Evolutionary conservation across 164 flowering plant genomes (phyloP).

Genomic region (grape (Vitis vinifera)): DNA sequence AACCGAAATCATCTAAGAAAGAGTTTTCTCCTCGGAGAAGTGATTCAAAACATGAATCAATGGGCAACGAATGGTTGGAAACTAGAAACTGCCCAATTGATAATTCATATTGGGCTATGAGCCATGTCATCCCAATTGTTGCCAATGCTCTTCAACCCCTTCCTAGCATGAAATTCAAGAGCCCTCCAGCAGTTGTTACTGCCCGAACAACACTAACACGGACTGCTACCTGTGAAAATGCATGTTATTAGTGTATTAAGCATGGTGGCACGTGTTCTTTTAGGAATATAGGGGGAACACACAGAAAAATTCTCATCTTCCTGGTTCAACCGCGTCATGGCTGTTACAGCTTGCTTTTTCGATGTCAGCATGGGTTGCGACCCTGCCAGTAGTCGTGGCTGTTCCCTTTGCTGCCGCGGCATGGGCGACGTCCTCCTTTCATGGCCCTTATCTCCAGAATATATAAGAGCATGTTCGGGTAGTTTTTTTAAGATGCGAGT

Average conservation of each 20-base stretch:
- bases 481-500: no score
- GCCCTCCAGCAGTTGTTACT: conserved; percentile 90
- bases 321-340: conserved; percentile 42
- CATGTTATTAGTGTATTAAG: conserved; percentile 83
- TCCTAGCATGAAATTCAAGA: conserved; percentile 66
- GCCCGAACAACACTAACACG: conserved; percentile 86
- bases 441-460: no score
- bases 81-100: conserved; percentile 93
- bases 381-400: no score
- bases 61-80: conserved; percentile 89
- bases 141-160: conserved; percentile 84
- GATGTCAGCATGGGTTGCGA: no score
- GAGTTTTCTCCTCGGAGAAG: conserved; percentile 61
- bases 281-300: conserved; percentile 91
- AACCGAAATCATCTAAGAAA: conserved; percentile 55
- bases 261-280: conserved; percentile 91
- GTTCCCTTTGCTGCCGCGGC: no score
- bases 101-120: conserved; percentile 89
- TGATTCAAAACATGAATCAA: conserved; percentile 72
- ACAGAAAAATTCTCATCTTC: conserved; percentile 80
- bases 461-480: no score
- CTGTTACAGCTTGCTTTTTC: no score
- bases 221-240: conserved; percentile 86
- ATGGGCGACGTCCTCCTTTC: no score
- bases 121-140: conserved; percentile 77